Percentiles rank a stretch among this genome's conserved stretches.
Conservation (phyloP, 306 rosid species). For the Senna siamea region DNA sequence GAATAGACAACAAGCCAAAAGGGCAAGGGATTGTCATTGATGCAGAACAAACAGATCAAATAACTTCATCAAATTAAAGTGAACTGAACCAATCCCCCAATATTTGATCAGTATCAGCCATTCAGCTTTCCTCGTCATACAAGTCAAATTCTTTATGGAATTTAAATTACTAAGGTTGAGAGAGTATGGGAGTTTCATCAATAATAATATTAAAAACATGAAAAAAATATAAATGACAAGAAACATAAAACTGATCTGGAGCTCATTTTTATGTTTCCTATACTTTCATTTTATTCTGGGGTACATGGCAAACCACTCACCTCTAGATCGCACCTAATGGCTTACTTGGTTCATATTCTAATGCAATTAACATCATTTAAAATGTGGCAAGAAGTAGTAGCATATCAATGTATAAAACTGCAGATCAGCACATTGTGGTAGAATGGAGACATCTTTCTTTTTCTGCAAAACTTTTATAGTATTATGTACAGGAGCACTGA, state of each 20-base stretch:
- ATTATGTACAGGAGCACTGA: not conserved
- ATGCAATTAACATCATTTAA: not conserved
- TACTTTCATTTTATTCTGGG: not conserved
- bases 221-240: not conserved
- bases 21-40: too few relatives aligned
- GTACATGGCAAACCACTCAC: not conserved
- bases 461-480: conserved; percentile 3
- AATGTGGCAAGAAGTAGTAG: not conserved
- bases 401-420: not conserved
- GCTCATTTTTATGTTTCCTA: not conserved
- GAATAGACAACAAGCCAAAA: too few relatives aligned
- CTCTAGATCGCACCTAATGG: not conserved
- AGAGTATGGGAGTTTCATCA: not conserved
- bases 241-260: not conserved
- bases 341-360: not conserved
- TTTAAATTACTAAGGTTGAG: too few relatives aligned
- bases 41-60: too few relatives aligned
- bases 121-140: too few relatives aligned
- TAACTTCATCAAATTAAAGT: too few relatives aligned
- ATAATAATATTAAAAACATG: not conserved
- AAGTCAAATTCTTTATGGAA: too few relatives aligned
- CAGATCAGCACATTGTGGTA: not conserved
- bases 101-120: too few relatives aligned
- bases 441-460: not conserved
- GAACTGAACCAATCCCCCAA: too few relatives aligned